Evolutionary conservation across 345 rosid genomes (phyloP), one percentile per base, ranked within the genome.

Genomic region (Salix udensis): DNA sequence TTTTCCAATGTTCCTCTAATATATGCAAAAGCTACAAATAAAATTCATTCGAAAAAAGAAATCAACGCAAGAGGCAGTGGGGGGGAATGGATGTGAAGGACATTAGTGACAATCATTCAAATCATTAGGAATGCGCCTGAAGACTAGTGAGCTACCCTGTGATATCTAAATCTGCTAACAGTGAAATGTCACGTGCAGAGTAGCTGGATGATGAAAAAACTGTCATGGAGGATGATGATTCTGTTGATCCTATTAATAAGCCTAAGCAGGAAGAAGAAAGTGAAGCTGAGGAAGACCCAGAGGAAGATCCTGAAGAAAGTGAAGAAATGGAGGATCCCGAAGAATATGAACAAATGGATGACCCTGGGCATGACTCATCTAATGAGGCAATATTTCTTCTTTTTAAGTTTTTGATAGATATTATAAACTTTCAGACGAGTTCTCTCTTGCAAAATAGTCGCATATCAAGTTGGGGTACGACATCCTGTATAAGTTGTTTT

Each of bases 1-100:
- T 73, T 30, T 50, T 62, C 42, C 68, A 55, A 26, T 74, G 40
- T 71, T 30, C 67, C 36, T 71, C 37, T 71, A 37, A 18, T 48
- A 26, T 71, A 66, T 75, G 80, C 75, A 96, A 98, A 96, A 87
- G 85, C 81, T 92, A 58, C 95, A 89, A 12, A 64, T 85, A 21
- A 87, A 85, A 75, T 92, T 94, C 84, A 78, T 90, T 80, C 78
- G 73, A 28, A 88, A 87, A 34, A 84, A 88, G 97, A 89, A 96
- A 92, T 82, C 87, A 88, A 85, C 81, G 86, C 21, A 96, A 94
- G 85, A 88, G 98, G 87, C 90, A 81, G 72, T 84, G 85, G 77
- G 94, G 83, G 77, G 97, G 90, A 85, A 77, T 61, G 53, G 77
- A 68, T 52, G 83, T 68, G 73, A 90, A 87, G 78, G 90, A 76